Base-by-base conservation (phyloP, 495 filamentous ascomycete genomes). In the Cercophora newfieldiana region DNA sequence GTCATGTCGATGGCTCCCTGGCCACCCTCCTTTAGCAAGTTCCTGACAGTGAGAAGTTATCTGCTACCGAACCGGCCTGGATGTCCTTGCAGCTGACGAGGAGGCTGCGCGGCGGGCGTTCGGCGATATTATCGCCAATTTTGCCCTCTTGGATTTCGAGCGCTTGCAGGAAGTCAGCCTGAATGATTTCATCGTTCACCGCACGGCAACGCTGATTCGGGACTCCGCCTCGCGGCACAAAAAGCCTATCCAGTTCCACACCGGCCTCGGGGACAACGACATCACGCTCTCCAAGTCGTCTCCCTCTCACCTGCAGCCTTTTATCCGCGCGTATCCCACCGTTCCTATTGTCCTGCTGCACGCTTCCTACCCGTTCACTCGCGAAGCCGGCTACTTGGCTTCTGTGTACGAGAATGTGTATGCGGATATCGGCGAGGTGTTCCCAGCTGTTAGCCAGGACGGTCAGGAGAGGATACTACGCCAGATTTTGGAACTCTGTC, bases 221-320 rank as follows among this genome's bases (percentile, higher is more conserved):
- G 77, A 82, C 49, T 74, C 68, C 25, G 51, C 25, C 65, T 64
- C 67, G 62, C 68, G 62, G 26, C 73, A 71, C 14, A 83, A 79
- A 64, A 95, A 95, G 70, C 91, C 93, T 1, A 72, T 97, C 29
- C 93, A 96, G 70, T 91, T 97, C 64, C 92, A 96, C 69, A 94
- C 91, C 0, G 93, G 93, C 0, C 81, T 96, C 1, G 93, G 93
- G 0, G 92, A 96, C 69, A 91, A 89, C 67, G 92, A 96, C 75
- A 89, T 96, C 59, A 85, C 80, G 5, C 80, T 96, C 7, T 71
- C 85, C 0, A 83, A 81, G 57, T 85, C 91, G 0, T 94, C 92
- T 61, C 93, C 93, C 7, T 87, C 91, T 44, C 87, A 91, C 70
- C 72, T 97, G 33, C 91, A 96, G 74, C 75, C 79, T 0, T 84